These are phyloP conservation scores for Zostera marina DNA, from an alignment of 116 monocot species.

Conservation along the genomic window DNA sequence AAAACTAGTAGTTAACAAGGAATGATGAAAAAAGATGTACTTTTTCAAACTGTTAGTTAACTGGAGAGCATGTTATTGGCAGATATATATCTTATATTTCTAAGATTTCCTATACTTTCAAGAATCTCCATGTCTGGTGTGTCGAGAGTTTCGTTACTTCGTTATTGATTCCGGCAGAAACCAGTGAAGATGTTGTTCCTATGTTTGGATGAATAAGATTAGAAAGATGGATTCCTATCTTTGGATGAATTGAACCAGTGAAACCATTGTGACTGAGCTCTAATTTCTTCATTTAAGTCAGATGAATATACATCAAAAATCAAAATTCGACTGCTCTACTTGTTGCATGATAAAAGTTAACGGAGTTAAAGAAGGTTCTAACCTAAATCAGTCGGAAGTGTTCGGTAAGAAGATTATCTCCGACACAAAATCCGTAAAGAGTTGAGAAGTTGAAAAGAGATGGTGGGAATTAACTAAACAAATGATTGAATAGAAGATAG, in stretches of 20 bases:
- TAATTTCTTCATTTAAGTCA: not conserved
- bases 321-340: conserved; percentile 10
- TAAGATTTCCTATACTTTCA: not conserved
- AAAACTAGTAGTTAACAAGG: too few species aligned
- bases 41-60: too few species aligned
- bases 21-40: too few species aligned
- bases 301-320: too few species aligned
- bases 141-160: too few species aligned
- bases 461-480: conserved; percentile 4
- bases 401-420: conserved; percentile 2
- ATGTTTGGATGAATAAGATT: too few species aligned
- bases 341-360: not conserved
- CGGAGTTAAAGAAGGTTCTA: not conserved
- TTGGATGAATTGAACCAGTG: conserved; percentile 2
- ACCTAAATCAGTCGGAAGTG: conserved; percentile 4
- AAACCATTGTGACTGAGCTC: not conserved
- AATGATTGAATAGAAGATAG: not conserved
- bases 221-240: not conserved
- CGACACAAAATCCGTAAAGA: not conserved
- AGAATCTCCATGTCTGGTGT: conserved; percentile 2
- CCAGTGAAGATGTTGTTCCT: too few species aligned
- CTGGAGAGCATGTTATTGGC: not conserved
- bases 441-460: conserved; percentile 5
- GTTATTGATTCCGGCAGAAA: not conserved
- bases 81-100: not conserved